These are phyloP conservation scores for Maudiozyma turicensis DNA, from an alignment of 805 yeast species.

Conservation along the genomic window DNA sequence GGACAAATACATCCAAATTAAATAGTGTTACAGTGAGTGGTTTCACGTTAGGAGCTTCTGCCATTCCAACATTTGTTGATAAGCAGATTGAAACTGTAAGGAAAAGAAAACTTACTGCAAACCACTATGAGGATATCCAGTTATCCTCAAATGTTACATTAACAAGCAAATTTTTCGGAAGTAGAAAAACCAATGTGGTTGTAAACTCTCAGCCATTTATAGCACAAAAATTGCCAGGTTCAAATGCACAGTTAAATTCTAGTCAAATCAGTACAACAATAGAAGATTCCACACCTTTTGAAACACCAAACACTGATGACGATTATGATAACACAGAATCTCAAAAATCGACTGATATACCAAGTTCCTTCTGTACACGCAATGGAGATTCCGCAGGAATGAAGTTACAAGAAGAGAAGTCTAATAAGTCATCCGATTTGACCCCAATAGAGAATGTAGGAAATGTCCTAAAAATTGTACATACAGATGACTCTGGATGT, in stretches of 20 bases:
- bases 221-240: not conserved
- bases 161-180: conserved; percentile 10
- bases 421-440: too few species aligned
- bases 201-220: not conserved
- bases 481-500: not conserved
- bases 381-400: not conserved
- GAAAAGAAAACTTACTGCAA: conserved; percentile 14
- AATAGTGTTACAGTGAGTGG: not conserved
- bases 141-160: not conserved
- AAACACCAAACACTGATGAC: not conserved
- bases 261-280: not conserved
- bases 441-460: not conserved
- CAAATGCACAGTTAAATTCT: not conserved
- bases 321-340: conserved; percentile 16
- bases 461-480: too few species aligned
- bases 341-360: conserved; percentile 17
- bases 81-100: conserved; percentile 16
- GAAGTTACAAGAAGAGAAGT: too few species aligned
- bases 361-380: conserved; percentile 11
- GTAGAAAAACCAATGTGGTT: not conserved
- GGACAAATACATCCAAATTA: not conserved
- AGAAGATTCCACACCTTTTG: not conserved
- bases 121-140: not conserved
- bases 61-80: conserved; percentile 4
- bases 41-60: not conserved